Conservation (phyloP, 495 filamentous ascomycete genomes). For the Tuber magnatum region DNA sequence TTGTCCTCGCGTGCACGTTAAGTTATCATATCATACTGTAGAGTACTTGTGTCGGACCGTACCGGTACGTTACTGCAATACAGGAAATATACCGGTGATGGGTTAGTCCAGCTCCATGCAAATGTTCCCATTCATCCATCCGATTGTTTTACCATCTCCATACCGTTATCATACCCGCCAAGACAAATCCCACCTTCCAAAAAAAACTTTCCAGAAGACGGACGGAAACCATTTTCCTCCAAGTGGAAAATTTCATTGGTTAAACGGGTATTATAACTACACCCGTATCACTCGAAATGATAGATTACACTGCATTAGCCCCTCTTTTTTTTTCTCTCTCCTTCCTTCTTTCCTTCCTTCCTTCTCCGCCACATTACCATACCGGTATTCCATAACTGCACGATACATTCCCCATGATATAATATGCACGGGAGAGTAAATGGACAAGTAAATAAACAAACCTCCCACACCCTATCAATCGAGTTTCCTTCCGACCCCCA, state of each 20-base stretch:
- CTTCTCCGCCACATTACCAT: too few species aligned
- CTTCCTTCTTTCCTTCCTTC: not conserved
- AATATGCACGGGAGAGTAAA: not conserved
- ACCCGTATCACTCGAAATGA: not conserved
- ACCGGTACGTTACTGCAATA: too few species aligned
- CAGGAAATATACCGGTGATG: not conserved
- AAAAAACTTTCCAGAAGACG: not conserved
- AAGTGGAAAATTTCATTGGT: not conserved
- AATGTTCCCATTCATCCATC: not conserved
- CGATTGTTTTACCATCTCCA: not conserved
- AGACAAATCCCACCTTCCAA: not conserved
- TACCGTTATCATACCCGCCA: not conserved
- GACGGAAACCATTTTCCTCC: not conserved
- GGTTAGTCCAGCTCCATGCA: not conserved
- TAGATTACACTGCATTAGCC: not conserved
- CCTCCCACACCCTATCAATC: not conserved
- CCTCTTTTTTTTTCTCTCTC: not conserved
- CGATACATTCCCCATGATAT: not conserved
- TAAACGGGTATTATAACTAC: not conserved
- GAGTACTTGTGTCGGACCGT: too few species aligned
- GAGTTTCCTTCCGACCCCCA: not conserved
- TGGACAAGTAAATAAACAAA: too few species aligned
- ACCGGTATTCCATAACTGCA: too few species aligned
- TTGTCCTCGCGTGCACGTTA: not conserved
- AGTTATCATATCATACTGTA: too few species aligned